These are phyloP conservation scores for Tylopilus sp. DNA, from an alignment of 768 basidiomycete species.

Conservation along the genomic window DNA sequence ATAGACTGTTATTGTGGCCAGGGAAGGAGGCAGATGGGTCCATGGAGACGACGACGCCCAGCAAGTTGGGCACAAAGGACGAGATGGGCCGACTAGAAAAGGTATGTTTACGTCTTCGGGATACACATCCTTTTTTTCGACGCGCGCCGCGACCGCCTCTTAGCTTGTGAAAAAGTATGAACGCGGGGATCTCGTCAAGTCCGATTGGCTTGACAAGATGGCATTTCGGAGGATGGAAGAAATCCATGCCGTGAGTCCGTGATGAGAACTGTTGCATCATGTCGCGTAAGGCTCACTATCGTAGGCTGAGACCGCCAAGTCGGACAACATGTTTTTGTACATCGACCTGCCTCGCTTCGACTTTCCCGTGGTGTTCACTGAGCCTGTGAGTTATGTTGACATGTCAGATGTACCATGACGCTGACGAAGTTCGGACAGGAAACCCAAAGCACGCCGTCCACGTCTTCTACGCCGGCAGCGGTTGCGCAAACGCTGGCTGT, in stretches of 20 bases:
- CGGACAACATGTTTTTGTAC: conserved; percentile 92
- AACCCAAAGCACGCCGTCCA: conserved; percentile 36
- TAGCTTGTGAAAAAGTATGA: conserved; percentile 95
- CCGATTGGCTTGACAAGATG: conserved; percentile 94
- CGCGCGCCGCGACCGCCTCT: background rate
- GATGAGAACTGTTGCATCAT: background rate
- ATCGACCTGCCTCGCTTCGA: conserved; percentile 96
- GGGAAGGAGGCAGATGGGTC: conserved; percentile 84
- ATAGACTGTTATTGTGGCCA: conserved; percentile 81
- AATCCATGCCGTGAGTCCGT: conserved; percentile 72
- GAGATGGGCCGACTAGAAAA: conserved; percentile 96
- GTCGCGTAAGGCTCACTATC: background rate
- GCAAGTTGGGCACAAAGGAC: conserved; percentile 75
- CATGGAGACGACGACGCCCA: conserved; percentile 78
- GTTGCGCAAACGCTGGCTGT: conserved; percentile 38
- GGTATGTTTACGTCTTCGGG: conserved; percentile 39
- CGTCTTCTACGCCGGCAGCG: conserved; percentile 41
- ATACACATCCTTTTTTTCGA: background rate
- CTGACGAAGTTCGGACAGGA: conserved; percentile 33
- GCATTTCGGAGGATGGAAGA: conserved; percentile 95
- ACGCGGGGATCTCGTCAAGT: conserved; percentile 86
- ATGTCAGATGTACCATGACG: background rate
- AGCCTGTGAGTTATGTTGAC: conserved; percentile 56
- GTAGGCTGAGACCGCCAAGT: conserved; percentile 87
- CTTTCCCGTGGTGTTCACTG: conserved; percentile 94